A percentile compares a stretch with the other conserved stretches of the same genome.
Conservation (phyloP, 768 basidiomycete genomes). For the Cystofilobasidium macerans region DNA sequence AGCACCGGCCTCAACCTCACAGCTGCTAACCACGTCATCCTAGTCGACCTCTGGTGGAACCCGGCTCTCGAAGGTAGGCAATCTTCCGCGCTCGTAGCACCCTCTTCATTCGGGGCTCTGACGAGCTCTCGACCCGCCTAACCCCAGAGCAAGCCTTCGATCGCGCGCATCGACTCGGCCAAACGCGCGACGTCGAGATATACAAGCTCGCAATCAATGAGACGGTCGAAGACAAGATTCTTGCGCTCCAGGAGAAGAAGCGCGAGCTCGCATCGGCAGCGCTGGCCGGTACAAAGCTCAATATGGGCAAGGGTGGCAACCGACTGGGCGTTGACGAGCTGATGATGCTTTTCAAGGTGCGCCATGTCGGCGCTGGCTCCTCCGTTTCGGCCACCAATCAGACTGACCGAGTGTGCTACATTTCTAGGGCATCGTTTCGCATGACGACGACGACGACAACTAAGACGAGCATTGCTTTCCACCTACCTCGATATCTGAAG, state of each 20-base stretch:
- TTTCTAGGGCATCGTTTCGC: not conserved
- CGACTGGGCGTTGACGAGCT: slow-evolving; percentile 71
- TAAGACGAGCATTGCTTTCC: too few relatives aligned
- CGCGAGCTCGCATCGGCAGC: slow-evolving; percentile 72
- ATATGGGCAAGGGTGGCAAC: slow-evolving; percentile 71
- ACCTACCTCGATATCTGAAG: too few relatives aligned
- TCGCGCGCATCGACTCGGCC: slow-evolving; percentile 79
- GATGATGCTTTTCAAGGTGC: slow-evolving; percentile 41
- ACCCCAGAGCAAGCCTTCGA: slow-evolving; percentile 82
- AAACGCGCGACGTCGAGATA: slow-evolving; percentile 69
- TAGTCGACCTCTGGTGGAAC: slow-evolving; percentile 81
- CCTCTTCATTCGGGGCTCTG: not conserved
- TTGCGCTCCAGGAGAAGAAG: slow-evolving; percentile 76
- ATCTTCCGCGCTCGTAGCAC: not conserved
- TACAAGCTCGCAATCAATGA: slow-evolving; percentile 58
- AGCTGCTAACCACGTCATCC: slow-evolving; percentile 82
- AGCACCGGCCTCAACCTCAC: slow-evolving; percentile 46
- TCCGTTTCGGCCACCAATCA: too few relatives aligned
- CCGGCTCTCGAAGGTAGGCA: slow-evolving; percentile 27
- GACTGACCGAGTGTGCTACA: too few relatives aligned
- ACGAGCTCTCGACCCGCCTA: not conserved
- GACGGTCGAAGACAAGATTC: slow-evolving; percentile 6
- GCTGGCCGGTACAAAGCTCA: slow-evolving; percentile 74
- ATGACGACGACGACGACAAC: not conserved
- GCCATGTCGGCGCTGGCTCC: not conserved